Percentiles rank a stretch among this genome's conserved stretches.
phyloP scores from a whole-genome alignment of 768 basidiomycete species.

The Lactarius sp. region DNA sequence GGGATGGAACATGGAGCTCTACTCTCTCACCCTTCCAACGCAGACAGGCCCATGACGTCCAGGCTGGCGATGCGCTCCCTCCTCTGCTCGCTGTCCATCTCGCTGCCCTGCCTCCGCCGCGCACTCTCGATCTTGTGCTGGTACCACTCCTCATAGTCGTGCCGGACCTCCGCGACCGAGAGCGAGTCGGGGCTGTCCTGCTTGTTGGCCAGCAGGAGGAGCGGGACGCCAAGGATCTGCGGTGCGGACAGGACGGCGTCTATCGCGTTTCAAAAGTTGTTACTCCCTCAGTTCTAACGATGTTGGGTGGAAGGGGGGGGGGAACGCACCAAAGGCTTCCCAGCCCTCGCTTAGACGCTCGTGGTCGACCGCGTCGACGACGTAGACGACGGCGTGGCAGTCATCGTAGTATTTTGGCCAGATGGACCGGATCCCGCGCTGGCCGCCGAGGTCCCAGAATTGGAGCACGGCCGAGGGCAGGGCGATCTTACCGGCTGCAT shows the following conservation, averaged over 20 bases:
- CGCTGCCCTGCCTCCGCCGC: constrained; percentile 43
- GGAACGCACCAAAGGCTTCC: constrained; percentile 87
- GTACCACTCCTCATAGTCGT: constrained; percentile 85
- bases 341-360: constrained; percentile 90
- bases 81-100: constrained; percentile 30
- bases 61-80: constrained; percentile 44
- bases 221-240: constrained; percentile 83
- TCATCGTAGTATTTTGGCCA: constrained; percentile 96
- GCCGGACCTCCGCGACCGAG: constrained; percentile 85
- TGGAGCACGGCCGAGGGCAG: constrained; percentile 91
- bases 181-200: constrained; percentile 80
- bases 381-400: constrained; percentile 94
- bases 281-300: constrained; percentile 19
- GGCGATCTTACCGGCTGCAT: constrained; percentile 82
- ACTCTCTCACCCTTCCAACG: constrained; percentile 75
- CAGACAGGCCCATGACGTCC: constrained; percentile 81
- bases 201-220: constrained; percentile 93
- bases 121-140: constrained; percentile 68
- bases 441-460: constrained; percentile 97
- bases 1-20: background rate
- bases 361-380: constrained; percentile 89
- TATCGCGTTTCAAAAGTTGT: constrained; percentile 32
- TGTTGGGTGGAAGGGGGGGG: constrained; percentile 1
- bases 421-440: constrained; percentile 87
- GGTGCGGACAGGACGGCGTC: constrained; percentile 86